Evolutionary conservation across 106 monocot genomes (phyloP), one percentile per base, ranked within the genome.

Genomic region (Platanthera guangdongensis): DNA sequence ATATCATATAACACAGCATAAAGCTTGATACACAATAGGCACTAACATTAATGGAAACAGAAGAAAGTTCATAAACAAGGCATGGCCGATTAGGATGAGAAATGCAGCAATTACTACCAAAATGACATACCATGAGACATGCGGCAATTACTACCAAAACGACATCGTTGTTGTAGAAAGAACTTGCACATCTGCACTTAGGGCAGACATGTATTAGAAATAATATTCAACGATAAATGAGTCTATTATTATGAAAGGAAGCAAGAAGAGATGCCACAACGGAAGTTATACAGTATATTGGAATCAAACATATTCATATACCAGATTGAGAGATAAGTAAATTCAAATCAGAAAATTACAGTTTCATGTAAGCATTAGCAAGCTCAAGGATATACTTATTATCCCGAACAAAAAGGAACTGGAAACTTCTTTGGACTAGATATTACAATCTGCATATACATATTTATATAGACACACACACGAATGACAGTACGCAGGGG

Each of bases 151-250:
- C 78, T 89, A 81, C 93, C 96, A 89, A 97, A 97, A 53, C 91
- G 86, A 85, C 96, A 97, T 77, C 93, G 86, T 77, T 94, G 93
- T 81, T 94, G 93, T 86, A 91, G 86, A 82, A 91, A 89, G 83
- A 97, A 97, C 89, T 91, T 91, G 87, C 96, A 97, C 73, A 97
- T 93, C 96, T 97, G 90, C 86, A 87, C 83, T 89, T 88, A 76
- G 59, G 89, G 80, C 76, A 75, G 82, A 83, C 51, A 75, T 82
- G 52, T 74, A 85, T 97, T 78, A 97, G 89, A 87, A 83, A 52
- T 11, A 71, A 57, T 46, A 62, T 62, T 48, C 21, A 14, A 19
- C 76, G 4, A 4, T 50, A 77, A 77, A 32, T 7, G 39, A 67
- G 47, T 19, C 47, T 76, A 18, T 62, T 9, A 48, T 63, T 49